A percentile compares a stretch with the other conserved stretches of the same genome.
phyloP scores from a whole-genome alignment of 2,329 filamentous ascomycete species.

The Fusarium bactridioides region DNA sequence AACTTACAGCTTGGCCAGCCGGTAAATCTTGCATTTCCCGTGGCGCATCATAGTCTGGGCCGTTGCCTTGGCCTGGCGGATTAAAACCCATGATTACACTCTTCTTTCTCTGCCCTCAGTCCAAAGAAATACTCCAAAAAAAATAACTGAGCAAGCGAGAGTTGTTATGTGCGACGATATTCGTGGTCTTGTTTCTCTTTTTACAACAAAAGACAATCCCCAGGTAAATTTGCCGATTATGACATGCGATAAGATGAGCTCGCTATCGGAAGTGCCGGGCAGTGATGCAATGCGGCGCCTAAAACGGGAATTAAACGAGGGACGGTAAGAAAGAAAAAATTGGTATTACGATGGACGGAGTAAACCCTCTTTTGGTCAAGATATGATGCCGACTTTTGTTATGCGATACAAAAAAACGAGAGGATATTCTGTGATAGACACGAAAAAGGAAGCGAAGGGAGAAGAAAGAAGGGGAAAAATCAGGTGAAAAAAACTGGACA shows the following conservation, averaged over 20 bases:
- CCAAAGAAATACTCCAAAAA: not conserved
- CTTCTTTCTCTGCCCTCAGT: not conserved
- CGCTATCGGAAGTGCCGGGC: conserved; percentile 27
- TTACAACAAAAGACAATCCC: not conserved
- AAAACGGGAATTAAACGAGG: conserved; percentile 27
- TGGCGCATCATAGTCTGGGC: conserved; percentile 29
- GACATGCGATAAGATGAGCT: conserved; percentile 16
- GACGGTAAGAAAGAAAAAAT: conserved; percentile 1
- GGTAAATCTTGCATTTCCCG: conserved; percentile 37
- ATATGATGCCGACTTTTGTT: not conserved
- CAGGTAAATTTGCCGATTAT: not conserved
- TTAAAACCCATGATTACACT: conserved; percentile 23
- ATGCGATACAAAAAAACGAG: conserved; percentile 9
- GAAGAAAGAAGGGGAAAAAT: conserved; percentile 8
- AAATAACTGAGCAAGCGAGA: not conserved
- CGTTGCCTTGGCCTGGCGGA: conserved; percentile 11
- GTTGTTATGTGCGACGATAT: not conserved
- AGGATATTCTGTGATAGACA: conserved; percentile 14
- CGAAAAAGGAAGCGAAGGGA: not conserved
- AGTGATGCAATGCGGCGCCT: conserved; percentile 11
- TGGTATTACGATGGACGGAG: not conserved
- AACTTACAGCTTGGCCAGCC: conserved; percentile 35
- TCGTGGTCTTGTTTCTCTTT: not conserved
- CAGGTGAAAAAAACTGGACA: not conserved
- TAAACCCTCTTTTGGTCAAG: not conserved